Conservation (phyloP, 139 green algal genomes). For the Spirogloea muscicola region DNA sequence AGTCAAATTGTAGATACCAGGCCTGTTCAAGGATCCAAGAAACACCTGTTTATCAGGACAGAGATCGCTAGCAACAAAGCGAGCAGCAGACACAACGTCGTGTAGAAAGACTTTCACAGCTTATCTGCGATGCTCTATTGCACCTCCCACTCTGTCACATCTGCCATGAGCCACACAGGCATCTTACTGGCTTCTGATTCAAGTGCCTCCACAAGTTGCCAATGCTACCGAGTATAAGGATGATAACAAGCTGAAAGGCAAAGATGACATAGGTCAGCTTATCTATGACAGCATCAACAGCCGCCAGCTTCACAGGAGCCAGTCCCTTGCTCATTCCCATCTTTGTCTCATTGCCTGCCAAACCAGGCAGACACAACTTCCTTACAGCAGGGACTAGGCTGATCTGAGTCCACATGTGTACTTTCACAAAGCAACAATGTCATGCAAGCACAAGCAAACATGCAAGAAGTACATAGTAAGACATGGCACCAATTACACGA, state of each 20-base stretch:
- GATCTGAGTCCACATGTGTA: background rate
- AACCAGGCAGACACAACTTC: background rate
- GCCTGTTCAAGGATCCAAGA: no score
- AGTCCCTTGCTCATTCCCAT: constrained; percentile 34
- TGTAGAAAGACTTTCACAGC: no score
- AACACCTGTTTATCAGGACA: no score
- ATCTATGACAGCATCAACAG: constrained; percentile 29
- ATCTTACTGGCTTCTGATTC: constrained; percentile 24
- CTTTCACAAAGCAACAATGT: background rate
- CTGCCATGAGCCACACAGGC: no score
- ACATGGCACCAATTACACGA: background rate
- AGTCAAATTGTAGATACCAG: no score
- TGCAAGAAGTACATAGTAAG: background rate
- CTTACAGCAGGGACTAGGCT: background rate
- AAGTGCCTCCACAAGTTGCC: constrained; percentile 32
- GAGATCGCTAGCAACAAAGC: no score
- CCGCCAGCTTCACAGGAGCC: constrained; percentile 27
- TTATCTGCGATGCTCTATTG: no score
- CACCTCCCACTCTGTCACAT: no score
- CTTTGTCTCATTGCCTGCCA: constrained; percentile 46
- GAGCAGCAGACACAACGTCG: no score
- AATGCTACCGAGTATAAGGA: constrained; percentile 9
- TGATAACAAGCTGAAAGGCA: constrained; percentile 26
- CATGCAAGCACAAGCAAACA: background rate
- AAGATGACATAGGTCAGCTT: constrained; percentile 23